Evolutionary conservation across 2,329 filamentous ascomycete genomes (phyloP).

Genomic region (Aspergillus piperis): DNA sequence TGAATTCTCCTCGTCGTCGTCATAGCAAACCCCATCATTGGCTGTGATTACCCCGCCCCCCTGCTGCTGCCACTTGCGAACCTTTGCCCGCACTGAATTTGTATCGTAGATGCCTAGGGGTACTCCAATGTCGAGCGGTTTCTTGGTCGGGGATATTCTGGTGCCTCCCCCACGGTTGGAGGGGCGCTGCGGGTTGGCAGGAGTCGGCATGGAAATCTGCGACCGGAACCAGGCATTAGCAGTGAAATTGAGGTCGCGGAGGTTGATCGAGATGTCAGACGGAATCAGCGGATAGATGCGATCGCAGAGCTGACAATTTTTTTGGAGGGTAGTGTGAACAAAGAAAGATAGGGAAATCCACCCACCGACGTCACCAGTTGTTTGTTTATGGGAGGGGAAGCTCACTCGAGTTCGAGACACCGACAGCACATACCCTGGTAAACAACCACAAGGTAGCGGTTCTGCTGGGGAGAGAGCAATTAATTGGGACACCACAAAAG

Average conservation of each 20-base stretch:
- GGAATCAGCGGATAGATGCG: background rate
- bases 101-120: slow-evolving; percentile 62
- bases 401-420: slow-evolving; percentile 5
- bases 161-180: slow-evolving; percentile 55
- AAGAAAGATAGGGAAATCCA: background rate
- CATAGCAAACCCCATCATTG: slow-evolving; percentile 59
- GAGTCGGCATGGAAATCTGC: slow-evolving; percentile 43
- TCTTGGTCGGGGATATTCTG: slow-evolving; percentile 59
- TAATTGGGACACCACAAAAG: background rate
- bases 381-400: slow-evolving; percentile 16
- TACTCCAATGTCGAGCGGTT: slow-evolving; percentile 49
- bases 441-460: background rate
- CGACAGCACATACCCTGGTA: slow-evolving; percentile 7
- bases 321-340: slow-evolving; percentile 5
- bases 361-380: slow-evolving; percentile 19
- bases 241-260: slow-evolving; percentile 10
- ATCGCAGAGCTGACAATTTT: background rate
- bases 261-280: slow-evolving; percentile 17
- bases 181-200: slow-evolving; percentile 41
- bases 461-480: background rate
- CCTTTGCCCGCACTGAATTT: slow-evolving; percentile 72
- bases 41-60: slow-evolving; percentile 67
- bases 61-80: slow-evolving; percentile 81
- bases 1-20: slow-evolving; percentile 53
- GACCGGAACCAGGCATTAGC: slow-evolving; percentile 16